Conservation (phyloP, 2,329 filamentous ascomycete genomes). For the Trichoderma polysporum region DNA sequence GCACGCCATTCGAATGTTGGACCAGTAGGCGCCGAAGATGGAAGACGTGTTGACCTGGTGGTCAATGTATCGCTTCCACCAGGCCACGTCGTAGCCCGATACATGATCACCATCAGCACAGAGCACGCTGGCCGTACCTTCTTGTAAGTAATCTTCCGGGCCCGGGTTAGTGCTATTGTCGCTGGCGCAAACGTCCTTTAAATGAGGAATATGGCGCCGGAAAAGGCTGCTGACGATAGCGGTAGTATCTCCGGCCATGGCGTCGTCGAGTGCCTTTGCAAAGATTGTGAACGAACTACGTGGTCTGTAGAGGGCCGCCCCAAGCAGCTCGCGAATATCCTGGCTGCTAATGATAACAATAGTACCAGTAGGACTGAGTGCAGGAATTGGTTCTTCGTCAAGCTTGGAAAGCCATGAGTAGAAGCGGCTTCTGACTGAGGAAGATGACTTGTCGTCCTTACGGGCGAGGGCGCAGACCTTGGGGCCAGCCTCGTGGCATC, state of each 20-base stretch:
- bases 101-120: background rate
- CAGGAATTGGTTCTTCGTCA: background rate
- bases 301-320: background rate
- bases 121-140: background rate
- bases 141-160: background rate
- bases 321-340: constrained; percentile 28
- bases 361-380: constrained; percentile 20
- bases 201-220: background rate
- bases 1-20: constrained; percentile 40
- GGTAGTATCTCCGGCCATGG: background rate
- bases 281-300: background rate
- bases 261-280: background rate
- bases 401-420: background rate
- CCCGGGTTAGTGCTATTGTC: too few species aligned
- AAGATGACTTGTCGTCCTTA: background rate
- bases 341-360: constrained; percentile 32
- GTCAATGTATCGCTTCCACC: constrained; percentile 28
- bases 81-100: background rate
- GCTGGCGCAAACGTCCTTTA: background rate
- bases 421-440: background rate
- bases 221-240: background rate
- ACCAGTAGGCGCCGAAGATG: constrained; percentile 36
- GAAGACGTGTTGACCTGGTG: constrained; percentile 30
- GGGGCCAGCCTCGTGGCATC: background rate
- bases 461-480: background rate